Evolutionary conservation across 805 yeast genomes (phyloP), one percentile per base, ranked within the genome.

Genomic region (Brettanomyces custersianus): DNA sequence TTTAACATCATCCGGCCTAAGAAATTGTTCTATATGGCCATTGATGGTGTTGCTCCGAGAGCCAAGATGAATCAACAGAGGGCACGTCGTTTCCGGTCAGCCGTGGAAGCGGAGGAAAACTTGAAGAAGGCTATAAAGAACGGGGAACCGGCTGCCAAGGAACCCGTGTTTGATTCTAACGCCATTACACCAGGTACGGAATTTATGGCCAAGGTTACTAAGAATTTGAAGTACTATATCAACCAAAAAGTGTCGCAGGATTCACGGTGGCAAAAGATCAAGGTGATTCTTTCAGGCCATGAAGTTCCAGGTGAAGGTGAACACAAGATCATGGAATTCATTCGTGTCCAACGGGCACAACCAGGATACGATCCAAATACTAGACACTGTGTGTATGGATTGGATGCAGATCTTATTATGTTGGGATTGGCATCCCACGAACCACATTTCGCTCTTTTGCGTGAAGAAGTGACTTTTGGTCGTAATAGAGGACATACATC

Each of bases 231-330:
- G 49, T 90, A 85, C 58, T 90, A 82, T 60, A 80, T 90, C 49
- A 85, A 85, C 54, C 80, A 85, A 48, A 90, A 90, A 55, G 77
- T 88, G 27, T 72, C 94, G 3, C 80, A 82, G 35, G 97, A 90
- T 54, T 64, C 88, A 10, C 74, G 77, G 37, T 90, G 97, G 97
- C 80, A 82, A 44, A 70, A 73, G 35, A 67, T 85, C 35, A 72
- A 82, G 37, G 70, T 90, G 41, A 68, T 90, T 21, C 68, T 90
- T 41, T 80, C 92, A 36, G 97, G 96, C 25, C 96, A 86, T 51
- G 95, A 88, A 57, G 96, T 85, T 15, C 97, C 97, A 3, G 97
- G 97, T 47, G 97, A 90, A 66, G 97, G 97, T 61, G 97, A 90
- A 63, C 97, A 90, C 62, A 90, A 90, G 54, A 87, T 90, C 47